Evolutionary conservation across 805 yeast genomes (phyloP), one percentile per base, ranked within the genome.

Genomic region (Yueomyces sp.): DNA sequence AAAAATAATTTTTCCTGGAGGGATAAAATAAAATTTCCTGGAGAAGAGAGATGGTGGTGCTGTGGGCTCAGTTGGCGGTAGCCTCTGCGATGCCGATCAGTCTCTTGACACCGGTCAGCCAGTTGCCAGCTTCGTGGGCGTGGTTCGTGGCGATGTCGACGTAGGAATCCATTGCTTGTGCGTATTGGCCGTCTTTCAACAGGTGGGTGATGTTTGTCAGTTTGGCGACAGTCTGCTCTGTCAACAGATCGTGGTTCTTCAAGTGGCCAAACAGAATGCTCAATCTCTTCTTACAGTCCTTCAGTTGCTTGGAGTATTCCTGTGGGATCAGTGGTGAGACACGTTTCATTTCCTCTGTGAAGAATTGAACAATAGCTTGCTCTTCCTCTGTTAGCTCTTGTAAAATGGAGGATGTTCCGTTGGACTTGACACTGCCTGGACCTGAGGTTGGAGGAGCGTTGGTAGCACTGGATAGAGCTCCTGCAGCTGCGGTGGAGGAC

Each of bases 31-130:
- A 19, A 19, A 19, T 19, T 19, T 19, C 19, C 19, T 19, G 19
- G 19, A 19, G 27, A 26, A 27, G 28, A 27, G 29, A 5, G n/a
- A 37, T 19, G 4, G 6, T 37, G 27, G 28, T 12, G 4, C 6
- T 19, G 19, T 19, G 19, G 19, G 19, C 19, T 36, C 37, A 41
- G 28, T 28, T 37, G 7, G 28, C 26, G 12, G 66, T 57, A 36
- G 69, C 79, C 52, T 74, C 77, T 12, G 70, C 76, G 74, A 92
- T 85, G 49, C 81, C 81, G 48, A 90, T 77, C 49, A 92, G 72
- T 52, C 96, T 77, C 63, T 82, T 86, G 40, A 92, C 81, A 53
- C 98, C 98, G 32, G 83, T 76, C 67, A 83, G 76, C 98, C 98
- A 92, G 54, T 81, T 78, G 11, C 95, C 96, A 49, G 82, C 76